Evolutionary conservation across 2,329 filamentous ascomycete species (phyloP), one percentile per base, ranked within the genome.

Genomic region (Colletotrichum navitas): DNA sequence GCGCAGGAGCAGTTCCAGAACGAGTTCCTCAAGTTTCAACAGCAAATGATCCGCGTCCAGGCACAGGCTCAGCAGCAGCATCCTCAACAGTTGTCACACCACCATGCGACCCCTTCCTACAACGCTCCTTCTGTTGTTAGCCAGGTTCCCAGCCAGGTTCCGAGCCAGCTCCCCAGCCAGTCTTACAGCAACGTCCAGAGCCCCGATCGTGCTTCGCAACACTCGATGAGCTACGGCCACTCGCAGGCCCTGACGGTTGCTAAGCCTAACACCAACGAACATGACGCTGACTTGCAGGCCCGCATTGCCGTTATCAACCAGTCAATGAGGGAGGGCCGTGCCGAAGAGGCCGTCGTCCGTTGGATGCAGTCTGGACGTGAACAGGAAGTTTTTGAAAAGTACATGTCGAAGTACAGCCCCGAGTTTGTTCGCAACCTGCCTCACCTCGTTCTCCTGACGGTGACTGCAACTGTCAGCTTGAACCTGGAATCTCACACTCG

Each of bases 1-100:
- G 87, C 88, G 1, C 93, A 95, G 81, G 82, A 88, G 5, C 87
- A 92, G 66, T 90, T 94, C 74, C 92, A 94, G 79, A 87, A 87
- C 52, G 87, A 88, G 74, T 85, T 91, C 67, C 80, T 90, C 63
- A 90, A 89, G 79, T 82, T 89, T 74, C 87, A 88, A 75, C 83
- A 86, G 58, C 84, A 87, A 74, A 78, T 84, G 24, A 76, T 83
- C 11, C 81, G 83, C 3, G 83, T 83, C 60, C 84, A 88, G 68
- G 82, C 65, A 34, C 73, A 76, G 34, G 63, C 73, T 62, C 74
- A 71, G 12, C 73, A 66, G 34, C 62, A 56, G 32, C 63, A 64
- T 51, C 58, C 68, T 56, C 67, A 64, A 66, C 67, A 68, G 24
- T 56, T 64, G 51, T 63, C 63, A 21, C 74, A 74, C 36, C 70